phyloP scores from a whole-genome alignment of 1,139 yeast species.

The Wickerhamiella pararugosa region DNA sequence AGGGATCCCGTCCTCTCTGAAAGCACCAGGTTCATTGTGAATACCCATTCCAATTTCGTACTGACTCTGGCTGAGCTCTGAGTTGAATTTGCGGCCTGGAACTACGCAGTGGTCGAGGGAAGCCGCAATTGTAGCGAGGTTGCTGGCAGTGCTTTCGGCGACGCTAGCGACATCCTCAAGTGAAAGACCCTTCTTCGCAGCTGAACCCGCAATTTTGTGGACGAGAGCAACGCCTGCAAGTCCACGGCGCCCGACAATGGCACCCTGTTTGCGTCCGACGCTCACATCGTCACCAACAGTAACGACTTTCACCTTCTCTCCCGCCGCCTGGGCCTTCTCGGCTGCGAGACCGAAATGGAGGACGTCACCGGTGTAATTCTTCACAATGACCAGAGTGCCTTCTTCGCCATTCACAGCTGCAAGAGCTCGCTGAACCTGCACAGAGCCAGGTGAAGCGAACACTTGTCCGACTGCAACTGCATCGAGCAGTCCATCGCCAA shows the following conservation, averaged over 20 bases:
- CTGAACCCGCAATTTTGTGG: conserved; percentile 76
- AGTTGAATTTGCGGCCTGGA: conserved; percentile 56
- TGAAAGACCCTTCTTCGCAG: conserved; percentile 33
- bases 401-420: conserved; percentile 40
- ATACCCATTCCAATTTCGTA: conserved; percentile 92
- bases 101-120: conserved; percentile 81
- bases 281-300: conserved; percentile 87
- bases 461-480: conserved; percentile 83
- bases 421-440: conserved; percentile 63
- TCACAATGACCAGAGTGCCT: conserved; percentile 65
- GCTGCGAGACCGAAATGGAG: conserved; percentile 84
- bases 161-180: conserved; percentile 39
- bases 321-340: conserved; percentile 70
- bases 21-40: conserved; percentile 84
- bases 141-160: conserved; percentile 47
- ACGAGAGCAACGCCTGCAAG: conserved; percentile 80
- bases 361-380: conserved; percentile 89
- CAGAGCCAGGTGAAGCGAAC: conserved; percentile 86
- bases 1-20: conserved; percentile 59
- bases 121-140: conserved; percentile 75
- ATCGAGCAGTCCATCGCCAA: conserved; percentile 66
- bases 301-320: conserved; percentile 54
- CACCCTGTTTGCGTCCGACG: conserved; percentile 75
- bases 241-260: conserved; percentile 86
- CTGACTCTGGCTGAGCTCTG: conserved; percentile 40